These are phyloP conservation scores for Daldinia caldariorum DNA, from an alignment of 495 filamentous ascomycete species.

Conservation along the genomic window DNA sequence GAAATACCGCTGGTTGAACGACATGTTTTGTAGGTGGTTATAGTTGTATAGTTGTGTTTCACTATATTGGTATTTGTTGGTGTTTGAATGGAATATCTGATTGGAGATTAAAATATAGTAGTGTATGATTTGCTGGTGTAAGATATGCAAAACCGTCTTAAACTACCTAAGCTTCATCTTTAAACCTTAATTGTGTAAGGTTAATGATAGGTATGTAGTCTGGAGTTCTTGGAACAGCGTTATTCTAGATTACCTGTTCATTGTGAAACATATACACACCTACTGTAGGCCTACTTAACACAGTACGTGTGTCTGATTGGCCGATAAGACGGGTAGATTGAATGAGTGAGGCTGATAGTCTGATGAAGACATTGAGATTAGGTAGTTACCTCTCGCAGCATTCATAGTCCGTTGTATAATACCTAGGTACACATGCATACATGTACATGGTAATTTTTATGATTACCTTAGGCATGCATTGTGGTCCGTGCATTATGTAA, in stretches of 20 bases:
- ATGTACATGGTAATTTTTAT: background rate
- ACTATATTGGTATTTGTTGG: no score
- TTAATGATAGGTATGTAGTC: no score
- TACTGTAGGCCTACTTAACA: background rate
- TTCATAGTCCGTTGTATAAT: no score
- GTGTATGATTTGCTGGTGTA: background rate
- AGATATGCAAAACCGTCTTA: background rate
- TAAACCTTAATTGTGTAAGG: no score
- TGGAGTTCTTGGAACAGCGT: background rate
- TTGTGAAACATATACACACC: background rate
- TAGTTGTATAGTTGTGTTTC: no score
- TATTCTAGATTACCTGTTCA: no score
- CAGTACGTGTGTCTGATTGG: slow-evolving; percentile 26
- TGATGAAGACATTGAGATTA: background rate
- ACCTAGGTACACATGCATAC: background rate
- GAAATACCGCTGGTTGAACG: slow-evolving; percentile 65
- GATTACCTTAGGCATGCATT: slow-evolving; percentile 1
- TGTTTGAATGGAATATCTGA: background rate
- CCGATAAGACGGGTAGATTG: slow-evolving; percentile 8
- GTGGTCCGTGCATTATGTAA: slow-evolving; percentile 4
- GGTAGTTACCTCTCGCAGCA: background rate
- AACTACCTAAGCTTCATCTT: no score
- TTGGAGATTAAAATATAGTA: background rate
- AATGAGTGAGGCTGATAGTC: slow-evolving; percentile 35
- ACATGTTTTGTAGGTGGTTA: background rate